Evolutionary conservation across 805 yeast genomes (phyloP).

Genomic region (Helenozyma rhizophorensis): DNA sequence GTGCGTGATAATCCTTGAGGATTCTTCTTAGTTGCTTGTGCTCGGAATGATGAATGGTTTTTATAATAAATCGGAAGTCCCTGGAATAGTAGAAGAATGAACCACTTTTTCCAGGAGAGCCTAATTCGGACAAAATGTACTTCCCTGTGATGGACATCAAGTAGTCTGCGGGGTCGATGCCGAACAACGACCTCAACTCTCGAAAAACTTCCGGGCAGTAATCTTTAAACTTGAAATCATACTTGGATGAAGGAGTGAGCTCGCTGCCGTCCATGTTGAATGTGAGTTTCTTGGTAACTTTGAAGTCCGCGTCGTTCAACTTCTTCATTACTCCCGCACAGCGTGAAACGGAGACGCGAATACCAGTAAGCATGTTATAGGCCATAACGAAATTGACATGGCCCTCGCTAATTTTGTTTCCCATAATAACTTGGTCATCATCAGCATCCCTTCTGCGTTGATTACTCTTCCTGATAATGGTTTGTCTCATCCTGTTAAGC

Average conservation of each 20-base stretch:
- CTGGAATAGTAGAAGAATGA: constrained; percentile 93
- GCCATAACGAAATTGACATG: constrained; percentile 93
- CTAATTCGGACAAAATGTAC: constrained; percentile 84
- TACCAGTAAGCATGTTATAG: constrained; percentile 95
- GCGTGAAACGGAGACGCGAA: constrained; percentile 89
- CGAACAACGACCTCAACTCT: constrained; percentile 73
- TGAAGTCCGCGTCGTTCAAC: constrained; percentile 67
- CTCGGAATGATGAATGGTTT: constrained; percentile 91
- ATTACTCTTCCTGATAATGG: constrained; percentile 41
- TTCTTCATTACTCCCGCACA: constrained; percentile 82
- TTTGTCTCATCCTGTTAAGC: constrained; percentile 46
- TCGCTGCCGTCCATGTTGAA: constrained; percentile 87
- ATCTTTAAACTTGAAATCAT: constrained; percentile 95
- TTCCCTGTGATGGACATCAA: constrained; percentile 88
- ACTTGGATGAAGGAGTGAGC: constrained; percentile 86
- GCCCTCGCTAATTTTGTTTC: constrained; percentile 84
- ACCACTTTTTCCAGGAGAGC: constrained; percentile 96
- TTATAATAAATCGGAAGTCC: constrained; percentile 90
- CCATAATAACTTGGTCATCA: constrained; percentile 61
- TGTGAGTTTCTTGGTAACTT: constrained; percentile 68
- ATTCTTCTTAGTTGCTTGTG: constrained; percentile 77
- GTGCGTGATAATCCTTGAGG: constrained; percentile 71
- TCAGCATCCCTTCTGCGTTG: constrained; percentile 40
- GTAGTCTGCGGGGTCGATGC: constrained; percentile 94
- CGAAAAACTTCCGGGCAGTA: constrained; percentile 93